phyloP scores from a whole-genome alignment of 148 eudicot genomes.

The Rheum nobile region DNA sequence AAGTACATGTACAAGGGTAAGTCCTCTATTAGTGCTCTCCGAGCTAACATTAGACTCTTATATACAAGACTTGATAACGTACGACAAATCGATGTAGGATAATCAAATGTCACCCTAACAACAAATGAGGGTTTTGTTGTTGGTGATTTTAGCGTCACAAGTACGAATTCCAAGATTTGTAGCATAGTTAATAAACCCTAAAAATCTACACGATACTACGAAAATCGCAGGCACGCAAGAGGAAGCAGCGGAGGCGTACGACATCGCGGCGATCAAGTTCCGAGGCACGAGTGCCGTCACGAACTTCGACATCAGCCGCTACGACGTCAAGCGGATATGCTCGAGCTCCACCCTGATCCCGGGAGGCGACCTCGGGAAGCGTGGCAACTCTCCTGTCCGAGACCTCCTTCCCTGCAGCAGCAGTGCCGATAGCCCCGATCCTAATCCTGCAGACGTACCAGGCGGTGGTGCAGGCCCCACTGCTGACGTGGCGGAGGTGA shows the following conservation, averaged over 20 bases:
- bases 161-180: too few relatives aligned
- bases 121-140: too few relatives aligned
- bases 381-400: slow-evolving; percentile 1
- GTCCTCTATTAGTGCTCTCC: too few relatives aligned
- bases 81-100: too few relatives aligned
- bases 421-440: slow-evolving; percentile 14
- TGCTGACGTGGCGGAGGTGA: not conserved
- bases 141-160: too few relatives aligned
- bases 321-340: slow-evolving; percentile 62
- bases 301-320: slow-evolving; percentile 67
- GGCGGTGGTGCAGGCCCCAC: not conserved
- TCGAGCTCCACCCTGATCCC: slow-evolving; percentile 50
- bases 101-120: too few relatives aligned
- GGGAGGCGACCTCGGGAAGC: slow-evolving; percentile 51
- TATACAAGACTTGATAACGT: too few relatives aligned
- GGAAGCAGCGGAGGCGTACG: slow-evolving; percentile 88
- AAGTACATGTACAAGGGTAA: not conserved
- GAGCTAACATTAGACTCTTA: too few relatives aligned
- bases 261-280: slow-evolving; percentile 81
- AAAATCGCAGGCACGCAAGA: slow-evolving; percentile 60
- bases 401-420: slow-evolving; percentile 15
- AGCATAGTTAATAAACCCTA: too few relatives aligned
- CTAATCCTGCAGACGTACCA: not conserved
- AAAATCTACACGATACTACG: too few relatives aligned
- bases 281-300: slow-evolving; percentile 72